Base-by-base conservation (phyloP, 352 stramenopile species). In the Globisporangium rhizosaccharum region DNA sequence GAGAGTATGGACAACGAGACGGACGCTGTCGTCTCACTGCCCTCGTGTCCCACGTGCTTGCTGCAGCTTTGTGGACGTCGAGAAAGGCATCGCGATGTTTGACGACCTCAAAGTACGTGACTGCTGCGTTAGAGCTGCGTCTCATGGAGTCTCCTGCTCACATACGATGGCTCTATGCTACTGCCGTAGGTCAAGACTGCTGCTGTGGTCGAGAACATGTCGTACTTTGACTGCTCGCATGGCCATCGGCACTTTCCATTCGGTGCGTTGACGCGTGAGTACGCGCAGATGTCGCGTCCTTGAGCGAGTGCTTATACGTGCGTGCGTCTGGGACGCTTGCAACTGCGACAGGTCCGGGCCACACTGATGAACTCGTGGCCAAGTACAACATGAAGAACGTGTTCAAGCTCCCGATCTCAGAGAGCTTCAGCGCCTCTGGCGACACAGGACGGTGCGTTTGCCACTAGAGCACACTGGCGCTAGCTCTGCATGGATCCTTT, bases 171-270 rank as follows among this genome's bases (percentile, higher is more conserved):
- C 14, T 23, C 17, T 49, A 3, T 48, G 18, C 14, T 61, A 15
- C 33, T 33, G n/a, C 8, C 72, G 8, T 51, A 93, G 80, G 94
- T 99, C 42, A 96, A 96, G 54, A 98, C 92, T 9, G 73, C 97
- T 7, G 96, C 96, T 14, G 86, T 99, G 14, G 98, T 99, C 6
- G 96, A 99, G 65, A 99, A 99, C 73, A 99, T 99, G 97, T 90
- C 96, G 20, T 99, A 98, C 61, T 99, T 97, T 58, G 85, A 96
- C 59, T 96, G 90, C 62, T 85, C 75, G 10, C 84, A 92, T 59
- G 85, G 82, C 25, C 72, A 96, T 55, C 81, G 83, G 10, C 88
- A 96, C 58, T 96, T 89, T 37, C 87, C 87, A 14, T 96, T 96
- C 51, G 87, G 87, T 92, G 53, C 45, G 62, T 42, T n/a, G n/a